These are phyloP conservation scores for Pinus taeda DNA, from an alignment of 75 land plant genomes.

Conservation along the genomic window DNA sequence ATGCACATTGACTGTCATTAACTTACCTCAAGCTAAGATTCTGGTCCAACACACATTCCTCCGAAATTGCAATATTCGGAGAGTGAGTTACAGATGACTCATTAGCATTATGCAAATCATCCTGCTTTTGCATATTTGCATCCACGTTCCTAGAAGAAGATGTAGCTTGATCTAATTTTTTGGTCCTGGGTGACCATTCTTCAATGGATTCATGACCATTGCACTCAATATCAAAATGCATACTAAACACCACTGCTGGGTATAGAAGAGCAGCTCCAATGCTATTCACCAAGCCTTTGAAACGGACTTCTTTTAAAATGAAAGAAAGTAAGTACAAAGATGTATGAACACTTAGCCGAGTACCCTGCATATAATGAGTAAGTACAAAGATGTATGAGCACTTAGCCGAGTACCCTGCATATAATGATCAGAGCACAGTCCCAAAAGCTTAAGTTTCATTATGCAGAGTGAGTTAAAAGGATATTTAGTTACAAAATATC, in stretches of 20 bases:
- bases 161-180: constrained; percentile 5
- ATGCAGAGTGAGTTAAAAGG: neutral
- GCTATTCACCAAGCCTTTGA: constrained; percentile 76
- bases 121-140: constrained; percentile 3
- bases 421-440: neutral
- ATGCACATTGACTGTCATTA: neutral
- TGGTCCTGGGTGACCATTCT: neutral
- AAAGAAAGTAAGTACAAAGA: constrained; percentile 84
- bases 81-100: constrained; percentile 1
- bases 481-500: neutral
- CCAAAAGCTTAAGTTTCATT: neutral
- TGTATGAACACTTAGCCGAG: constrained; percentile 3
- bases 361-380: constrained; percentile 48
- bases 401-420: constrained; percentile 53
- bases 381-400: constrained; percentile 67
- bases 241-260: constrained; percentile 24
- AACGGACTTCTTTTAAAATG: constrained; percentile 76
- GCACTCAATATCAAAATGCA: constrained; percentile 13
- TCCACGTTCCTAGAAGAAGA: neutral
- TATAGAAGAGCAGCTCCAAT: constrained; percentile 79
- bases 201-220: constrained; percentile 35
- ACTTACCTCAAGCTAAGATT: neutral
- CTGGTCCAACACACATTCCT: neutral
- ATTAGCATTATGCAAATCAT: neutral
- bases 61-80: neutral